phyloP scores from a whole-genome alignment of 148 eudicot genomes.

The Camellia lanceoleosa region DNA sequence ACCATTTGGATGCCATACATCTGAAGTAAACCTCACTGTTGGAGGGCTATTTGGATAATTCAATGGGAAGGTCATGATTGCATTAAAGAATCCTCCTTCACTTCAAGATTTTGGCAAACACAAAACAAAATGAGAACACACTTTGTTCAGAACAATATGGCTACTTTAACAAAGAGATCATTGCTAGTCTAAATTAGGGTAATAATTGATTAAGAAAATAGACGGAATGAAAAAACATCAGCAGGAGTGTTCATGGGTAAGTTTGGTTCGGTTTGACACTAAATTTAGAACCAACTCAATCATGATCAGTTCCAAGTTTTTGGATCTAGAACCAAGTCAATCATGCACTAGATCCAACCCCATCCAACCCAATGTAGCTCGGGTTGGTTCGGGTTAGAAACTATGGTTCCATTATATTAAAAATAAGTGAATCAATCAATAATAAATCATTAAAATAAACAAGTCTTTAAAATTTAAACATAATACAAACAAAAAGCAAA shows the following conservation, averaged over 20 bases:
- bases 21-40: constrained; percentile 74
- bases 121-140: constrained; percentile 4
- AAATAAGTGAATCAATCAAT: too few relatives aligned
- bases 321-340: too few relatives aligned
- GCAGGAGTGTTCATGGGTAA: neutral
- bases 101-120: constrained; percentile 36
- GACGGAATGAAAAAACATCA: neutral
- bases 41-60: constrained; percentile 88
- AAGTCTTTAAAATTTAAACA: too few relatives aligned
- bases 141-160: neutral
- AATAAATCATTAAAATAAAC: too few relatives aligned
- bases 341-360: too few relatives aligned
- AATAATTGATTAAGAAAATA: neutral
- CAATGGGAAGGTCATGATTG: constrained; percentile 68
- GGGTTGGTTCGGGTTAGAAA: too few relatives aligned
- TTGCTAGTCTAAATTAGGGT: neutral
- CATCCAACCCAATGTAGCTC: too few relatives aligned
- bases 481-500: too few relatives aligned
- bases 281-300: too few relatives aligned
- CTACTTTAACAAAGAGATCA: neutral
- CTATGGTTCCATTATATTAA: too few relatives aligned
- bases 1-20: constrained; percentile 94
- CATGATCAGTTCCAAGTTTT: too few relatives aligned
- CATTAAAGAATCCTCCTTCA: constrained; percentile 89
- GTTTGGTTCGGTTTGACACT: too few relatives aligned